Base-by-base conservation (phyloP, 441 rosid species). In the Bocquillonia castaneifolia region DNA sequence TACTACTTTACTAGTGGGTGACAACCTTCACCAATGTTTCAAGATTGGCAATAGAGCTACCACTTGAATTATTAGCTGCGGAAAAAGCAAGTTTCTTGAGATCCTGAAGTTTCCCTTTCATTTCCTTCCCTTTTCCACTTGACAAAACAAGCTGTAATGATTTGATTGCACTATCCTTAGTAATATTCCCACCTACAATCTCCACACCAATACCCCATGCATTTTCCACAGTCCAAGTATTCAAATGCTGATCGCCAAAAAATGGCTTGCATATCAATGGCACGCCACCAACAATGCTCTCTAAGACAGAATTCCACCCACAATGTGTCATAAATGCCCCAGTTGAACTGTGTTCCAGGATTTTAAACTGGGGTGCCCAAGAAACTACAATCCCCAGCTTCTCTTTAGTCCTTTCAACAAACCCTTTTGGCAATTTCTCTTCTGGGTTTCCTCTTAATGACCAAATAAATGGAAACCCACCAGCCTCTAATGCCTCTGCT, bases 211-310 rank as follows among this genome's bases (percentile, higher is more conserved):
- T 66, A 32, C 64, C 63, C 87, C 87, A 86, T 0, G 62, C 71
- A 0, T 37, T 66, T 69, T 79, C 86, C 20, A 80, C 52, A 0
- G 67, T 74, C 69, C 81, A 62, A 31, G 36, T 22, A 53, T 83
- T 80, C 67, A 84, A 28, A 8, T 3, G 10, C 12, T 86, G 89
- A 37, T 86, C 89, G 2, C 76, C 87, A 18, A 86, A 83, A 69
- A 77, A 80, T 2, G 87, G 79, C 73, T 84, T 64, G n/a, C 79
- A 78, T 34, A 84, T 75, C 87, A 83, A 68, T 0, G 91, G 91
- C 12, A 83, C 85, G 1, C 83, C 70, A 0, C 83, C 81, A 0
- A 64, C 29, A 3, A 86, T 51, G 31, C 85, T 77, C 66, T 86
- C 91, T 63, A 57, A 15, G 7, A 80, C 67, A 0, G 87, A 84